Conservation (phyloP, 2,329 filamentous ascomycete genomes). For the Diaporthe longicolla region DNA sequence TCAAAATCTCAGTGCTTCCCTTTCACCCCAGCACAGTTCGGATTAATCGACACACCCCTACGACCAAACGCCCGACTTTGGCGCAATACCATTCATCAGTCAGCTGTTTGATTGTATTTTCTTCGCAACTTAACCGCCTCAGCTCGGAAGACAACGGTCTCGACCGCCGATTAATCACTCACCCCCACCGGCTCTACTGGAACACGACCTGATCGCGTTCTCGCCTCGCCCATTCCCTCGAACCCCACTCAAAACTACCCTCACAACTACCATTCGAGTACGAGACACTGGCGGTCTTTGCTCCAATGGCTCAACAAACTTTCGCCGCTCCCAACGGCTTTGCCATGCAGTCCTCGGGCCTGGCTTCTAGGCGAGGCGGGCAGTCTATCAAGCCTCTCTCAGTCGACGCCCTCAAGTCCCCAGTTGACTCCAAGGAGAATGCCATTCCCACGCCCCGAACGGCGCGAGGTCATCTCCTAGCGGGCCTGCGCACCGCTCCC, state of each 20-base stretch:
- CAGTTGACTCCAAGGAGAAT: constrained; percentile 73
- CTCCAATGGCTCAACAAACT: constrained; percentile 89
- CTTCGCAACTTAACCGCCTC: not conserved
- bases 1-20: constrained; percentile 1
- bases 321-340: constrained; percentile 80
- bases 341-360: constrained; percentile 82
- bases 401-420: constrained; percentile 79
- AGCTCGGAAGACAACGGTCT: not conserved
- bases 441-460: constrained; percentile 87
- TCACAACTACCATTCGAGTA: constrained; percentile 55
- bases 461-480: constrained; percentile 93
- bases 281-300: constrained; percentile 96
- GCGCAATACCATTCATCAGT: constrained; percentile 29
- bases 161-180: constrained; percentile 14
- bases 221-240: constrained; percentile 15
- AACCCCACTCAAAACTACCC: not conserved
- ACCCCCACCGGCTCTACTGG: not conserved
- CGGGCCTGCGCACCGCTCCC: constrained; percentile 91
- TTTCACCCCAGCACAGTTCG: constrained; percentile 33
- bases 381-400: constrained; percentile 92
- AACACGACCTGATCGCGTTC: constrained; percentile 19
- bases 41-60: constrained; percentile 36
- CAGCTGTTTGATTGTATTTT: constrained; percentile 40
- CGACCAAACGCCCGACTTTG: constrained; percentile 19
- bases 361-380: constrained; percentile 87